phyloP scores from a whole-genome alignment of 257 asterid genomes.

The Fraxinus quadrangulata region DNA sequence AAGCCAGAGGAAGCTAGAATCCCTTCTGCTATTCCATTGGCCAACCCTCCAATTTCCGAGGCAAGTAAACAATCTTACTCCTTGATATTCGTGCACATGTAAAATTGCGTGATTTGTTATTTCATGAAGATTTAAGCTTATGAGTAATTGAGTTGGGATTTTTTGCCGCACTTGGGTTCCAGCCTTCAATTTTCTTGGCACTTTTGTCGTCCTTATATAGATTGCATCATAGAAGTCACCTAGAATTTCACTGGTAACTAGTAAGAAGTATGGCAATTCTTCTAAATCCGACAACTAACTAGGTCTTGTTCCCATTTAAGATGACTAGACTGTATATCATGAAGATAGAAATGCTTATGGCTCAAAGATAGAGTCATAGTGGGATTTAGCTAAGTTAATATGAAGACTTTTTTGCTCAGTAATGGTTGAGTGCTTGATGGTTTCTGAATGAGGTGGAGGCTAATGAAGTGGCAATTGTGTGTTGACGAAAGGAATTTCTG shows the following conservation, averaged over 20 bases:
- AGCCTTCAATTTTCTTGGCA: not conserved
- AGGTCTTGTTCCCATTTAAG: not conserved
- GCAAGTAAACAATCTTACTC: constrained; percentile 20
- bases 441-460: not conserved
- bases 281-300: not conserved
- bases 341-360: not conserved
- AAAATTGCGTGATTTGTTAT: not conserved
- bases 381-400: not conserved
- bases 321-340: not conserved
- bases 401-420: not conserved
- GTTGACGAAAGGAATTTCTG: no score
- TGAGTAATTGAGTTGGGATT: not conserved
- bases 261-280: not conserved
- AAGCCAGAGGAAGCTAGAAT: constrained; percentile 74
- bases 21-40: constrained; percentile 65
- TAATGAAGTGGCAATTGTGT: not conserved
- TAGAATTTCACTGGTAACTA: not conserved
- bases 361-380: not conserved
- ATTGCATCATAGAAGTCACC: not conserved
- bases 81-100: not conserved
- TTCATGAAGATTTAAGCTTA: not conserved
- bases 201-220: not conserved
- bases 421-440: not conserved
- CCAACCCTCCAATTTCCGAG: constrained; percentile 63
- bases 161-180: not conserved